Conservation (phyloP, 805 yeast species). For the Kazachstania viticola region DNA sequence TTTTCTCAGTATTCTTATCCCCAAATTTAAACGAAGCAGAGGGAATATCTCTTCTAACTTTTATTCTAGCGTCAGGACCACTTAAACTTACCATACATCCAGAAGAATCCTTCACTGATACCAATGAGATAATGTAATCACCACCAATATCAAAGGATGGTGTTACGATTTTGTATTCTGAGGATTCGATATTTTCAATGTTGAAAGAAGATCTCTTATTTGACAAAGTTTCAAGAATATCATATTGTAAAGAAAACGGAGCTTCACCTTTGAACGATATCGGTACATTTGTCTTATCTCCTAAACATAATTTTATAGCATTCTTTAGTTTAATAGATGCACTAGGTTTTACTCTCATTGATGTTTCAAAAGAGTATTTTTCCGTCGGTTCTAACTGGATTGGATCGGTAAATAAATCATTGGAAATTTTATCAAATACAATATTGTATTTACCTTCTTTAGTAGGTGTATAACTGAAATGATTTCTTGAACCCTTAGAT, state of each 20-base stretch:
- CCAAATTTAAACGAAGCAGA: conserved; percentile 35
- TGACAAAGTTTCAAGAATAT: conserved; percentile 45
- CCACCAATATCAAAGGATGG: conserved; percentile 59
- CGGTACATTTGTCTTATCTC: conserved; percentile 36
- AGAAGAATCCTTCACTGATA: conserved; percentile 60
- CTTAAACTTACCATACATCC: conserved; percentile 66
- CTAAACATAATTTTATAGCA: conserved; percentile 32
- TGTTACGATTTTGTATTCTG: conserved; percentile 35
- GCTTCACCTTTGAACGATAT: conserved; percentile 64
- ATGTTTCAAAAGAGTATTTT: conserved; percentile 49
- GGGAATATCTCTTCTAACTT: conserved; percentile 64
- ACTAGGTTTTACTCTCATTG: conserved; percentile 60
- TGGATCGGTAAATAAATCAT: conserved; percentile 44
- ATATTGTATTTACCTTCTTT: conserved; percentile 74
- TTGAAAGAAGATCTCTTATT: conserved; percentile 35
- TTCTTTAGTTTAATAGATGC: conserved; percentile 30
- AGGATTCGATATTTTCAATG: conserved; percentile 30
- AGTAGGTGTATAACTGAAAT: conserved; percentile 63
- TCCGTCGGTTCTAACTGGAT: conserved; percentile 25
- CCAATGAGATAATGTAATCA: conserved; percentile 50
- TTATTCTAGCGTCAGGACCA: conserved; percentile 51
- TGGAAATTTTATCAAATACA: conserved; percentile 52
- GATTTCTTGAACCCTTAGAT: conserved; percentile 36
- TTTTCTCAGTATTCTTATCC: conserved; percentile 24
- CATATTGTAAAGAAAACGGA: conserved; percentile 66